Evolutionary conservation across 164 flowering plant species (phyloP).

Genomic region (Aristolochia contorta): DNA sequence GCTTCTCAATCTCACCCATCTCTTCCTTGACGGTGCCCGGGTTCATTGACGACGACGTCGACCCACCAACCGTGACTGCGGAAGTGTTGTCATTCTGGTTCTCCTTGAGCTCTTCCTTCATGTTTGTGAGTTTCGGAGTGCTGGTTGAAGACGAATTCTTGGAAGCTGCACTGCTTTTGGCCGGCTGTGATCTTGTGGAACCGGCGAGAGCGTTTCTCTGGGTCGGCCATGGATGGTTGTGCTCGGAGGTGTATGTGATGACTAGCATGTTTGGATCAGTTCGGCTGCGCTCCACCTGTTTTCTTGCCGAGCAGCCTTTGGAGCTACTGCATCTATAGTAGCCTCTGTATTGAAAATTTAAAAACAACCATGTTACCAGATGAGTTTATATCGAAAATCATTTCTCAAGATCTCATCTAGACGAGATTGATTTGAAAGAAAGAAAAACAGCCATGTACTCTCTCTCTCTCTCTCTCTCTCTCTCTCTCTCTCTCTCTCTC

Average conservation of each 20-base stretch:
- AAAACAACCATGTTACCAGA: slow-evolving; percentile 1
- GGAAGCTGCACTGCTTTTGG: slow-evolving; percentile 25
- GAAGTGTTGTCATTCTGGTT: slow-evolving; percentile 6
- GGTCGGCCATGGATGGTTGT: slow-evolving; percentile 96
- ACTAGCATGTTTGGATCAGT: slow-evolving; percentile 88
- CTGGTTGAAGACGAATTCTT: slow-evolving; percentile 19
- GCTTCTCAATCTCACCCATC: slow-evolving; percentile 20
- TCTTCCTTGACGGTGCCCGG: slow-evolving; percentile 37
- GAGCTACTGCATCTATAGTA: slow-evolving; percentile 94
- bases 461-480: no score
- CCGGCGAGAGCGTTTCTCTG: slow-evolving; percentile 91
- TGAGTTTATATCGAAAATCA: no score
- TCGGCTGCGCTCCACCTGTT: slow-evolving; percentile 86
- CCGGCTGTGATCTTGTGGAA: slow-evolving; percentile 60
- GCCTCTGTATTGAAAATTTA: slow-evolving; percentile 35
- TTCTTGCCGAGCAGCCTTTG: slow-evolving; percentile 87
- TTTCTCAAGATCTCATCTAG: no score
- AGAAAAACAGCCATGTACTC: no score
- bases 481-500: no score
- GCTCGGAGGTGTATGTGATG: slow-evolving; percentile 90
- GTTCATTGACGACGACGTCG: slow-evolving; percentile 3
- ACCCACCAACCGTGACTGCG: slow-evolving; percentile 6
- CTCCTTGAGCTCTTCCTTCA: slow-evolving; percentile 39
- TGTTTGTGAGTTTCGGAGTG: slow-evolving; percentile 7
- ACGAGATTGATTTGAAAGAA: no score